phyloP scores from a whole-genome alignment of 495 filamentous ascomycete genomes.

The Penicillium parvum region DNA sequence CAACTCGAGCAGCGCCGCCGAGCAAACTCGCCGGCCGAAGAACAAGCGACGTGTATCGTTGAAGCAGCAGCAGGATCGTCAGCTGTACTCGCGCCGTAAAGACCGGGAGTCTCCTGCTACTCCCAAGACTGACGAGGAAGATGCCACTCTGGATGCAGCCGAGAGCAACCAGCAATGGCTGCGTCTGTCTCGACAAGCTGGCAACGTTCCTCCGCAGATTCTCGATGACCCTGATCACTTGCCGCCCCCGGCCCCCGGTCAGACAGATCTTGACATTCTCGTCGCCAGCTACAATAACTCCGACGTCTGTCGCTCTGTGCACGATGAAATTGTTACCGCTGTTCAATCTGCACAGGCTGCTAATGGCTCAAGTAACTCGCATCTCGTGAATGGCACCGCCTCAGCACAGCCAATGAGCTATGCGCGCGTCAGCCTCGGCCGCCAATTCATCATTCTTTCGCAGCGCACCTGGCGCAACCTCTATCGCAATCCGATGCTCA shows the following conservation, averaged over 20 bases:
- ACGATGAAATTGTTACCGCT: constrained; percentile 73
- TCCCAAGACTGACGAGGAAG: constrained; percentile 63
- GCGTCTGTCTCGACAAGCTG: constrained; percentile 63
- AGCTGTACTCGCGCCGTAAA: constrained; percentile 83
- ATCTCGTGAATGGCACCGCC: constrained; percentile 41
- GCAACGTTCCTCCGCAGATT: constrained; percentile 55
- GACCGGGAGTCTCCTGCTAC: constrained; percentile 52
- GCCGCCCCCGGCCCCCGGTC: constrained; percentile 58
- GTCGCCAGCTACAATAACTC: constrained; percentile 71
- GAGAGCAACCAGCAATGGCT: constrained; percentile 62
- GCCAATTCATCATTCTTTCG: constrained; percentile 87
- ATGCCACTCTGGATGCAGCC: constrained; percentile 61
- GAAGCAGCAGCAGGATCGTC: constrained; percentile 76
- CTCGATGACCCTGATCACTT: constrained; percentile 73
- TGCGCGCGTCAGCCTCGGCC: constrained; percentile 66
- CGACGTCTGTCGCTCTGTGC: constrained; percentile 70
- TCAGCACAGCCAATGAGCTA: constrained; percentile 64
- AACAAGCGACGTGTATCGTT: constrained; percentile 68
- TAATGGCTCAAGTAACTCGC: constrained; percentile 67
- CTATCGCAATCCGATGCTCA: constrained; percentile 95
- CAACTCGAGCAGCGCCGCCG: constrained; percentile 53
- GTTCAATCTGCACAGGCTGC: constrained; percentile 54
- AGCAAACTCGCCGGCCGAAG: constrained; percentile 57
- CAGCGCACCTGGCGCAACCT: constrained; percentile 94
- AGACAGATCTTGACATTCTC: constrained; percentile 78